Evolutionary conservation across 2,329 filamentous ascomycete genomes (phyloP), one percentile per base, ranked within the genome.

Genomic region (Aspergillus eucalypticola): DNA sequence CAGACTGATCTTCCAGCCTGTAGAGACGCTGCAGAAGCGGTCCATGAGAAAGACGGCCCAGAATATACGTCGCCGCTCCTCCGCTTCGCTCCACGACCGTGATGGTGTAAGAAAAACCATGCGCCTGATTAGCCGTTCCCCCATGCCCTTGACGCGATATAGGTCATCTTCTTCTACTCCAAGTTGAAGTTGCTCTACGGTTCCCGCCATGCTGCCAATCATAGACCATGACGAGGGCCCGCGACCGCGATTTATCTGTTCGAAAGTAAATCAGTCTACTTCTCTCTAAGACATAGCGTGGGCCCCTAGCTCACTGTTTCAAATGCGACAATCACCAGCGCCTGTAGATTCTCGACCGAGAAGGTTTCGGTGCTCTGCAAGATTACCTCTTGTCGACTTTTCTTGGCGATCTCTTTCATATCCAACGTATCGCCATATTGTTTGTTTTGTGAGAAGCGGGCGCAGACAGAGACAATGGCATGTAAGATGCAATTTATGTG

Each of bases 31-130:
- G 57, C 73, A 75, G 50, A 76, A 76, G 5, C 74, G 64, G 56
- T 77, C 75, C 67, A 76, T 72, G 2, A 76, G 51, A 44, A 77
- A 76, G 0, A 76, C 69, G 4, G 71, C 73, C 75, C 75, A 77
- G 59, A 77, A 77, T 0, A 76, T 68, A 8, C 75, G 66, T n/a
- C 75, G 60, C 8, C 73, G 66, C 53, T 77, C 75, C 59, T 77
- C 75, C 3, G 59, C 58, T 58, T 77, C 71, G 15, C 64, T 61
- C 75, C 74, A 77, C 2, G 67, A 69, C 0, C 42, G 58, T 4
- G 60, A 58, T 11, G 63, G 69, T 64, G 41, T 63, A 50, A 80
- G 66, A 35, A 79, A 80, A 0, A 66, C 64, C 65, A 76, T 76
- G 7, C 74, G 64, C 29, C 68, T 72, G 11, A 78, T 77, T 2